Conservation (phyloP, 2,329 filamentous ascomycete species). For the Cercospora zeae-maydis region DNA sequence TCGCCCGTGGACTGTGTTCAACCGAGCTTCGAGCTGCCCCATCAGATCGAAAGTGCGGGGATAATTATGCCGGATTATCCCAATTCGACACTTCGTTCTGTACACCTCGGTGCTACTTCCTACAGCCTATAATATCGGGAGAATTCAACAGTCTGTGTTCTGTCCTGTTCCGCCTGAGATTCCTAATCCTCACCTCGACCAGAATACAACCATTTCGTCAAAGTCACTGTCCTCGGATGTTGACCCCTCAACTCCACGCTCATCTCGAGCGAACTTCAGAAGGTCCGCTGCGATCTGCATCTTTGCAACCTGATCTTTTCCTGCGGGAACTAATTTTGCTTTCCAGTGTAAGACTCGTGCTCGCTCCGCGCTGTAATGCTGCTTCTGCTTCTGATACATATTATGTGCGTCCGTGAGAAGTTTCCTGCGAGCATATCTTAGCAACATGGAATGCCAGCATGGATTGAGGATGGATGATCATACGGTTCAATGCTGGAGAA, state of each 20-base stretch:
- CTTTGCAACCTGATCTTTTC: background rate
- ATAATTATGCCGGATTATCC: too few species aligned
- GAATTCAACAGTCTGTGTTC: background rate
- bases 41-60: background rate
- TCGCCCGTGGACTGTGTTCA: background rate
- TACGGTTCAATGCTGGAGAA: background rate
- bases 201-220: background rate
- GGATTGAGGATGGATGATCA: too few species aligned
- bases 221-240: background rate
- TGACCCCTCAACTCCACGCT: background rate
- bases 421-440: background rate
- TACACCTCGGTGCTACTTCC: background rate
- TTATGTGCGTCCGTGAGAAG: background rate
- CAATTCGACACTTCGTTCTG: background rate
- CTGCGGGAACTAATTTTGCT: background rate
- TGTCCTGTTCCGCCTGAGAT: background rate
- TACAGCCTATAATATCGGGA: background rate
- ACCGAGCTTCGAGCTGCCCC: background rate
- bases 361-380: background rate
- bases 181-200: background rate
- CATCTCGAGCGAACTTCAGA: background rate
- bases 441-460: too few species aligned
- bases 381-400: slow-evolving; percentile 7
- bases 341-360: background rate
- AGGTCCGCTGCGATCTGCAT: background rate